Evolutionary conservation across 2,329 filamentous ascomycete species (phyloP).

Genomic region (Tetracladium maxilliforme): DNA sequence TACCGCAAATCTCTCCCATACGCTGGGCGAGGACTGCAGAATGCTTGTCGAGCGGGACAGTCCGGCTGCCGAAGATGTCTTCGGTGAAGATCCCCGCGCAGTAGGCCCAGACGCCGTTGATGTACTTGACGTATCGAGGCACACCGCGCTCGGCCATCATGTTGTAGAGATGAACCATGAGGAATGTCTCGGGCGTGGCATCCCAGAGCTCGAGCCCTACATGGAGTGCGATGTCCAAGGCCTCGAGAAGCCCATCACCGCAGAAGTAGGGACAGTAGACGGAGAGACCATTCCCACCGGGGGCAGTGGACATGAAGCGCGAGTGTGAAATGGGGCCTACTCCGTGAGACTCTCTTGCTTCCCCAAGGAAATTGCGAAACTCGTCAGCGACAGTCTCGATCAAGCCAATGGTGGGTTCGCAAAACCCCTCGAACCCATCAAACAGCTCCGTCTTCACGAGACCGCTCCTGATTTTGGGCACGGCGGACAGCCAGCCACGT

Average conservation of each 20-base stretch:
- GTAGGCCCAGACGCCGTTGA: constrained; percentile 15
- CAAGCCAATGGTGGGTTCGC: no score
- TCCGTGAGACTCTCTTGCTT: constrained; percentile 18
- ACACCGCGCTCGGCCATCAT: constrained; percentile 26
- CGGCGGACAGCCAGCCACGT: constrained; percentile 15
- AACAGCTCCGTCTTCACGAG: neutral
- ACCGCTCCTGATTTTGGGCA: no score
- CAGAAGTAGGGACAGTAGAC: constrained; percentile 32
- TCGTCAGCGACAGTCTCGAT: no score
- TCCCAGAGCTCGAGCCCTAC: constrained; percentile 22
- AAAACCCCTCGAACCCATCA: no score
- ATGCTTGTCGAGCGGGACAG: constrained; percentile 15
- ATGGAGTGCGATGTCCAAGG: constrained; percentile 21
- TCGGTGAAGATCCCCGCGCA: constrained; percentile 12
- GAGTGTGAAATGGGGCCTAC: constrained; percentile 21
- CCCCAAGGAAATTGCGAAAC: constrained; percentile 21
- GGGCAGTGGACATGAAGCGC: constrained; percentile 22
- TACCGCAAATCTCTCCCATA: constrained; percentile 1
- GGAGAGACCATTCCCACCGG: constrained; percentile 27
- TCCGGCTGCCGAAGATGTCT: constrained; percentile 14
- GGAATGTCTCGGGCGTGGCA: constrained; percentile 18
- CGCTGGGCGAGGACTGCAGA: constrained; percentile 6
- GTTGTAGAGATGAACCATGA: constrained; percentile 29
- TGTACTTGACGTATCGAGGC: constrained; percentile 19
- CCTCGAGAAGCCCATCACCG: constrained; percentile 27